Conservation (phyloP, 306 rosid species). For the Pyrus communis region DNA sequence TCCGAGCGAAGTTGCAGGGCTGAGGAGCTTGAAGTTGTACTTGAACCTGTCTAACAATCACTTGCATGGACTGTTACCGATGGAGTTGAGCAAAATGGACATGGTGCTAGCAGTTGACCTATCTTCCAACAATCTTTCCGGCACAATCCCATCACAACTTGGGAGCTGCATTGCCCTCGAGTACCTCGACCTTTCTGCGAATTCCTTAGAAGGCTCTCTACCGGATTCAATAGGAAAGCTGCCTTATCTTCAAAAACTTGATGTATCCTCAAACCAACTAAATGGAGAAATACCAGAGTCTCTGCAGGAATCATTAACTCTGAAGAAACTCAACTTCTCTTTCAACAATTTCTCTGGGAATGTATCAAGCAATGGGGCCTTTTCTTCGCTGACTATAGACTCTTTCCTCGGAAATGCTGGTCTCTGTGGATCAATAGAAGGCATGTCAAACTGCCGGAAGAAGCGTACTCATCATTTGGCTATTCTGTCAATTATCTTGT, state of each 20-base stretch:
- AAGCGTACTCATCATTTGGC: constrained; percentile 36
- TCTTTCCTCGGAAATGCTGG: constrained; percentile 57
- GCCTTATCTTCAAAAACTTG: constrained; percentile 54
- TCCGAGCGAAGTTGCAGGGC: constrained; percentile 75
- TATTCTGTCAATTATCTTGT: constrained; percentile 38
- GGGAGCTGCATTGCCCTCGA: constrained; percentile 79
- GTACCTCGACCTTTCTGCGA: constrained; percentile 62
- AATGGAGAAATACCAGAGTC: constrained; percentile 54
- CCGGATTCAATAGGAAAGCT: constrained; percentile 65
- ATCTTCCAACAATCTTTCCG: constrained; percentile 66
- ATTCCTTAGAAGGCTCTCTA: constrained; percentile 57
- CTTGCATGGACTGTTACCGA: constrained; percentile 57
- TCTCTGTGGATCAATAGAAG: constrained; percentile 61
- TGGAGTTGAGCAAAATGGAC: constrained; percentile 89
- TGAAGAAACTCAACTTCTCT: constrained; percentile 64
- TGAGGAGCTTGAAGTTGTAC: constrained; percentile 84
- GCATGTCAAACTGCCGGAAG: constrained; percentile 54
- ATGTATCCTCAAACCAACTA: constrained; percentile 69
- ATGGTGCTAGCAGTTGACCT: constrained; percentile 84
- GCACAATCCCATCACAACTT: constrained; percentile 72
- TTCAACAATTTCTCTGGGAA: constrained; percentile 69
- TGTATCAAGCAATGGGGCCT: constrained; percentile 53
- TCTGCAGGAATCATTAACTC: constrained; percentile 51
- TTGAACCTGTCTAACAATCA: constrained; percentile 67
- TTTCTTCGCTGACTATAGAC: constrained; percentile 46